phyloP scores from a whole-genome alignment of 192 early-diverging fungal genomes.

The Paraglomus brasilianum region DNA sequence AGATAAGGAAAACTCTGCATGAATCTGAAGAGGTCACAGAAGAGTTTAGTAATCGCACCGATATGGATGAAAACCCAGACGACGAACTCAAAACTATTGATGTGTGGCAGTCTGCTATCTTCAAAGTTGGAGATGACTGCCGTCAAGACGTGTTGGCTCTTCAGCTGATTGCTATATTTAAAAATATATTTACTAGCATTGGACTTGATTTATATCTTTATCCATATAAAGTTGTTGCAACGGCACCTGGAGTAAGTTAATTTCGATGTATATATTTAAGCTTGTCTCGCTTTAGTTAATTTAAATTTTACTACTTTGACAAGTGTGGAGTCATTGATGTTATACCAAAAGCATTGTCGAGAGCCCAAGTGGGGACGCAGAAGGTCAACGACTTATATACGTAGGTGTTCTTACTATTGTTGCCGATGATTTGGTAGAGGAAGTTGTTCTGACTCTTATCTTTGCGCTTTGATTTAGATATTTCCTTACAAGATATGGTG shows the following conservation, averaged over 20 bases:
- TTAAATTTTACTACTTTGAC: background rate
- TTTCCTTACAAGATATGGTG: constrained; percentile 89
- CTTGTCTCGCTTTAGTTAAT: constrained; percentile 24
- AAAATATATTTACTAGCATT: constrained; percentile 87
- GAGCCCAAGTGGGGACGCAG: constrained; percentile 97
- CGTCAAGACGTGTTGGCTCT: constrained; percentile 97
- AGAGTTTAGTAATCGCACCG: constrained; percentile 40
- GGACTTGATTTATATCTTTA: constrained; percentile 95
- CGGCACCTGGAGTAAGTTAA: constrained; percentile 76
- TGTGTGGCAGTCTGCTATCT: constrained; percentile 87
- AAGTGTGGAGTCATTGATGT: constrained; percentile 97
- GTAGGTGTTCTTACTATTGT: constrained; percentile 15
- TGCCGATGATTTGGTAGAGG: too few relatives aligned
- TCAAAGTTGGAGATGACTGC: constrained; percentile 99
- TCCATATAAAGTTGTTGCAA: constrained; percentile 97
- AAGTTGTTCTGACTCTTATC: background rate
- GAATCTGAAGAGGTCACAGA: constrained; percentile 57
- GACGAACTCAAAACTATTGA: constrained; percentile 44
- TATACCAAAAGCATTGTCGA: constrained; percentile 93
- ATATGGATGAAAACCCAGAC: constrained; percentile 37
- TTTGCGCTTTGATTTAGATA: constrained; percentile 43
- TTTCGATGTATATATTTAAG: constrained; percentile 2
- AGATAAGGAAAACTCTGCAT: constrained; percentile 64
- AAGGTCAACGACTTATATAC: constrained; percentile 97
- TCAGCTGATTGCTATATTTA: constrained; percentile 97